Evolutionary conservation across 768 basidiomycete genomes (phyloP), one percentile per base, ranked within the genome.

Genomic region (Mycena albidolilacea): DNA sequence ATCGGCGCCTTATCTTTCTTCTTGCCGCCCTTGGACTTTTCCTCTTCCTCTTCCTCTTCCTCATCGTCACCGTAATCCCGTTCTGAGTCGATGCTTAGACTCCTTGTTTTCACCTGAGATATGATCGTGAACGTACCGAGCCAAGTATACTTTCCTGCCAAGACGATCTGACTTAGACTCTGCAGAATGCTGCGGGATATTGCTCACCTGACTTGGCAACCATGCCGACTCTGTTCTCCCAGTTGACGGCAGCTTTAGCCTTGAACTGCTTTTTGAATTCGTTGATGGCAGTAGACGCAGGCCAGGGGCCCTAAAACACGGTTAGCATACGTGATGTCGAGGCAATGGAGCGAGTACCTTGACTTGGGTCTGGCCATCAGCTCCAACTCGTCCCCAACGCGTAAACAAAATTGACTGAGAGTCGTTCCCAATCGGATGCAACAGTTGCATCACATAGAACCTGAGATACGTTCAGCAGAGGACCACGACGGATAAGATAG

Each of bases 231-330:
- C 90, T 79, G 15, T 84, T 69, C 71, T 88, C 87, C 90, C 90
- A 92, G 48, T 77, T 76, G 2, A 81, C 81, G 0, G 80, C 86
- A 1, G 90, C 83, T 78, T 92, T 92, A 1, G 83, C 74, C 78
- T 84, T 89, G 83, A 90, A 92, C 78, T 90, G 90, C 71, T 88
- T 88, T 79, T 89, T 90, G 80, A 91, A 92, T 74, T 88, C 87
- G 19, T n/a, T 68, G 39, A 90, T 81, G 1, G 88, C 90, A 0
- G 38, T 64, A 7, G 77, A 63, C 0, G 86, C 37, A 4, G 78
- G 14, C 77, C 83, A 90, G 17, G 90, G 88, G 6, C 90, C 90
- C 88, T 90, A 64, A 3, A 61, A 44, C 44, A 30, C 14, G 43
- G 43, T 64, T 10, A 74, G 12, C 50, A 30, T 15, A 66, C 6